Evolutionary conservation across 495 filamentous ascomycete species (phyloP), one percentile per base, ranked within the genome.

Genomic region (Aspergillus indologenus): DNA sequence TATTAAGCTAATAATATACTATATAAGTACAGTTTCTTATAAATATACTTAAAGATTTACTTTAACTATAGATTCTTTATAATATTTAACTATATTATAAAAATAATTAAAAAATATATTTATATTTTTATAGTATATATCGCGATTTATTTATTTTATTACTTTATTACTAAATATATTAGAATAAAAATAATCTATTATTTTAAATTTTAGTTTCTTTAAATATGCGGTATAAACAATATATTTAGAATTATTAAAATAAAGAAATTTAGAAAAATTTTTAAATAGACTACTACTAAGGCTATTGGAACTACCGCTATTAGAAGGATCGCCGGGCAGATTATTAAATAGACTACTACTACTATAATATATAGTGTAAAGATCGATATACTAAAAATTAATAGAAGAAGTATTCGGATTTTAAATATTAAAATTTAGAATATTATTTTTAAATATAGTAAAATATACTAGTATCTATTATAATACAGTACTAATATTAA

Each of bases 111-210:
- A 9, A 22, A 56, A 23, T 45, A 43, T 40, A 44, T 43, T 0
- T 42, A 52, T 24, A 54, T 18, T 52, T 14, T 52, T 18, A 23
- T 52, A 23, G 20, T 52, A 52, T 52, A 52, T 52, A 26, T 26
- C 29, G 3, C 7, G 3, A n/a, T 29, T 11, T 6, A 40, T 40
- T 8, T 40, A 40, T 11, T 40, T 40, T 40, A 40, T 9, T 19
- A 18, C 14, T 22, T 31, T 29, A 56, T 17, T 29, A 49, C 17
- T 8, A 15, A 57, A 40, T 8, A 9, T 22, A 20, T 20, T 43
- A 46, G 9, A 24, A 29, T 40, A 40, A 11, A 40, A 40, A 14
- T 9, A 40, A 40, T 14, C 12, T 6, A 40, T 40, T 40, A 11
- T 40, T 40, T 40, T 14, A 9, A 40, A 40, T 15, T 14, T 40